phyloP scores from a whole-genome alignment of 1,284 basidiomycete genomes.

The Leccinum solheimii region DNA sequence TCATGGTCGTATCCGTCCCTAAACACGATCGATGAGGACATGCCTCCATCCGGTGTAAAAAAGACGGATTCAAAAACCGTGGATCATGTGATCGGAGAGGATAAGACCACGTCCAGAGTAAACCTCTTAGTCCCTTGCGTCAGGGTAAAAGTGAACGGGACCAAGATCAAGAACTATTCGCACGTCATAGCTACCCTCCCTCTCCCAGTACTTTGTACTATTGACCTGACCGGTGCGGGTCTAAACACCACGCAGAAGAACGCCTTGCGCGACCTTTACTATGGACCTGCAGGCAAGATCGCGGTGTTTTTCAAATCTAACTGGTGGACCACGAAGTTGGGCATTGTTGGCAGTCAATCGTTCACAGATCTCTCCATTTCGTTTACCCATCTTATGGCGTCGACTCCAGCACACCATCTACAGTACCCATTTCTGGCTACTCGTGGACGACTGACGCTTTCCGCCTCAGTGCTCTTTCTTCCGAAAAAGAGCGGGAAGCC shows the following conservation, averaged over 20 bases:
- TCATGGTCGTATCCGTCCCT: neutral
- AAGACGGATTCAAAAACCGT: neutral
- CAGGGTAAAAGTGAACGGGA: slow-evolving; percentile 4
- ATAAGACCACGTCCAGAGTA: neutral
- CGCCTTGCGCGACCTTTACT: slow-evolving; percentile 15
- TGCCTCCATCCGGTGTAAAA: neutral
- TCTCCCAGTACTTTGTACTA: slow-evolving; percentile 17
- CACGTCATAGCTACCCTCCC: slow-evolving; percentile 23
- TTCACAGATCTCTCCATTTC: slow-evolving; percentile 38
- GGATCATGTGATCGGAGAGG: neutral
- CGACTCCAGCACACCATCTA: slow-evolving; percentile 20
- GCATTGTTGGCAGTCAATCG: slow-evolving; percentile 36
- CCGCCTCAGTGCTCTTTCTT: slow-evolving; percentile 13
- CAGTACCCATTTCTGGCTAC: slow-evolving; percentile 21
- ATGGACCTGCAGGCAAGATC: slow-evolving; percentile 29
- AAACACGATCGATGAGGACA: neutral
- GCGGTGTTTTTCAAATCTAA: slow-evolving; percentile 38
- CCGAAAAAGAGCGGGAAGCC: neutral
- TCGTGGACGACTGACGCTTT: slow-evolving; percentile 10
- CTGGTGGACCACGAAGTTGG: slow-evolving; percentile 37
- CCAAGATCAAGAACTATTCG: slow-evolving; percentile 2
- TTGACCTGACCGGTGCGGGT: slow-evolving; percentile 15
- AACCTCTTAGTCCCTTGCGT: neutral
- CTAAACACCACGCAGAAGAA: slow-evolving; percentile 16
- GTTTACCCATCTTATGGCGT: slow-evolving; percentile 41